These are phyloP conservation scores for Nicotiana paniculata DNA, from an alignment of 257 asterid genomes.

Conservation along the genomic window DNA sequence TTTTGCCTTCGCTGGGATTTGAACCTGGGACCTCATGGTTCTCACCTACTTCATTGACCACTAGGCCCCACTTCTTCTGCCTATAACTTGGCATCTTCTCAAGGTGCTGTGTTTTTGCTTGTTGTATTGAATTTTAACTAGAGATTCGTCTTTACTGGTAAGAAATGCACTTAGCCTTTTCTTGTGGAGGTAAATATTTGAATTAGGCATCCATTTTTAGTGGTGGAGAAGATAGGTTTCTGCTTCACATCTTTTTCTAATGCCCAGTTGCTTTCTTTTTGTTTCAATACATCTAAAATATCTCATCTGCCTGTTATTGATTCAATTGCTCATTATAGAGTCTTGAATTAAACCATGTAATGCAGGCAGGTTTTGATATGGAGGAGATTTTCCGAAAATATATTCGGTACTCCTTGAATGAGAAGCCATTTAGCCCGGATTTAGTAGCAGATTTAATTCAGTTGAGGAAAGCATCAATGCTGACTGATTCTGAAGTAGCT, in stretches of 20 bases:
- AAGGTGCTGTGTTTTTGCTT: neutral
- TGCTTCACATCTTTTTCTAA: neutral
- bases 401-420: slow-evolving; percentile 82
- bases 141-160: neutral
- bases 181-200: neutral
- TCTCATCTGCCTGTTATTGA: neutral
- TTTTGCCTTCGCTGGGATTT: too few relatives aligned
- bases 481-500: slow-evolving; percentile 78
- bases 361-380: slow-evolving; percentile 85
- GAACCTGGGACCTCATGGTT: too few relatives aligned
- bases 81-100: neutral
- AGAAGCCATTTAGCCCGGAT: slow-evolving; percentile 83
- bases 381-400: slow-evolving; percentile 82
- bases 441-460: slow-evolving; percentile 71
- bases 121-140: neutral
- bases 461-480: slow-evolving; percentile 59
- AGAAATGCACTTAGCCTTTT: neutral
- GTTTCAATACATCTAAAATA: neutral
- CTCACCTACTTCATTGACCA: too few relatives aligned
- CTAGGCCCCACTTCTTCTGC: neutral
- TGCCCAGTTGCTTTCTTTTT: neutral
- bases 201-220: neutral
- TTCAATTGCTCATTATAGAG: neutral
- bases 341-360: slow-evolving; percentile 1
- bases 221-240: neutral